These are phyloP conservation scores for Alisma plantagoaquatica DNA, from an alignment of 106 monocot species.

Conservation along the genomic window DNA sequence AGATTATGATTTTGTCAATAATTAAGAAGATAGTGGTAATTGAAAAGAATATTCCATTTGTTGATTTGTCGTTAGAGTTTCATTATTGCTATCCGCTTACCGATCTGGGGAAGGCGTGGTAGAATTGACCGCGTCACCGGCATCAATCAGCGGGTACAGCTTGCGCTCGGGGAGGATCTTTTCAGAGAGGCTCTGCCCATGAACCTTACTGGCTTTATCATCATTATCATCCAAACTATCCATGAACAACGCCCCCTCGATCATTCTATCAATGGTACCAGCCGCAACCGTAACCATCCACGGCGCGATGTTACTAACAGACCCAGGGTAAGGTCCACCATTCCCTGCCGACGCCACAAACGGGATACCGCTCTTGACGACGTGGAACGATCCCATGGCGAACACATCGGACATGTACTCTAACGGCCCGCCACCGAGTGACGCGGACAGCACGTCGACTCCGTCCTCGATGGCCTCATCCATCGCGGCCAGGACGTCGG, in stretches of 20 bases:
- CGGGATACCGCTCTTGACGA: background rate
- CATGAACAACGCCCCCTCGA: background rate
- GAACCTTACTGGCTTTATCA: no score
- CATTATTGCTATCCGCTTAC: background rate
- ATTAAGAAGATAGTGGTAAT: no score
- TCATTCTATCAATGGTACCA: conserved; percentile 65
- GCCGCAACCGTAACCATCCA: conserved; percentile 79
- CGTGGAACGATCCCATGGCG: conserved; percentile 1
- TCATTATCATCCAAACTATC: background rate
- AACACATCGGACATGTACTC: background rate
- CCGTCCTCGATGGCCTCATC: no score
- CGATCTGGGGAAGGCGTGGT: background rate
- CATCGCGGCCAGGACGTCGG: no score
- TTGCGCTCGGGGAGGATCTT: background rate
- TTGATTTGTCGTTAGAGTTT: no score
- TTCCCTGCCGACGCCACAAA: background rate
- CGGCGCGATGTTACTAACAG: conserved; percentile 39
- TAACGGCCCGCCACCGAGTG: no score
- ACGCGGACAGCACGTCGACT: no score
- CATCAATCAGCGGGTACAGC: background rate
- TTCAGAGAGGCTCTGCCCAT: background rate
- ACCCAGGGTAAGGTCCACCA: background rate
- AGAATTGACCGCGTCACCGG: background rate
- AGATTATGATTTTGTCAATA: no score
- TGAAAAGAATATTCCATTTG: no score